These are phyloP conservation scores for Cryptomeria japonica DNA, from an alignment of 75 land plant genomes.

Conservation along the genomic window DNA sequence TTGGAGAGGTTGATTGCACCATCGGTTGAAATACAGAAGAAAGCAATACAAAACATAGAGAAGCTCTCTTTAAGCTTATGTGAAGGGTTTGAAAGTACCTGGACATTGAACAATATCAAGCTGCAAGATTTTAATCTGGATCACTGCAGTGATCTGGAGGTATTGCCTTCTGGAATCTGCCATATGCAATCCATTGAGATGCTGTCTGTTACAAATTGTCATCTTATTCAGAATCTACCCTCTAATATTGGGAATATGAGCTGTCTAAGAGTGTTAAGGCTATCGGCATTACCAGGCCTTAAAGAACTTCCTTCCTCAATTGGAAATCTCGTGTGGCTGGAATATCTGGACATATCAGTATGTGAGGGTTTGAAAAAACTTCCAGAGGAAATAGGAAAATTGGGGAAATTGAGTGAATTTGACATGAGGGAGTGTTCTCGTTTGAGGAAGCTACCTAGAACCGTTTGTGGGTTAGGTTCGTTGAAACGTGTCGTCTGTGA, in stretches of 20 bases:
- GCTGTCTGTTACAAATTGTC: conserved; percentile 46
- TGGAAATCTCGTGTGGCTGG: conserved; percentile 24
- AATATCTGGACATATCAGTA: conserved; percentile 54
- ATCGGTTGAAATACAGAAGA: too few relatives aligned
- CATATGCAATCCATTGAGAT: conserved; percentile 21
- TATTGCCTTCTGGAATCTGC: conserved; percentile 43
- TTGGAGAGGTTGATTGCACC: conserved; percentile 38
- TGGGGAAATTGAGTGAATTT: conserved; percentile 40
- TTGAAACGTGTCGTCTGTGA: conserved; percentile 50
- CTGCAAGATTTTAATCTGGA: conserved; percentile 50
- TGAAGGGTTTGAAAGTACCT: conserved; percentile 7
- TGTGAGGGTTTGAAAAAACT: conserved; percentile 37
- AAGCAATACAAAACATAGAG: neutral
- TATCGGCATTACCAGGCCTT: conserved; percentile 46
- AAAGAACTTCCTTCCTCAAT: conserved; percentile 39
- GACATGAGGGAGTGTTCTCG: conserved; percentile 64
- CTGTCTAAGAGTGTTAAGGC: conserved; percentile 33
- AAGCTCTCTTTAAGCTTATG: conserved; percentile 53
- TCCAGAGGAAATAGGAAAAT: conserved; percentile 39
- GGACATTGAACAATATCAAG: conserved; percentile 9
- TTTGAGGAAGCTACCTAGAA: conserved; percentile 35
- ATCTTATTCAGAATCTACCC: conserved; percentile 38
- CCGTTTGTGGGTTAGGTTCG: conserved; percentile 15
- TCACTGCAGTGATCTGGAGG: conserved; percentile 35
- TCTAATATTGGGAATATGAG: conserved; percentile 28